Percentiles rank a stretch among this genome's conserved stretches.
Conservation (phyloP, 768 basidiomycete genomes). For the Wakefieldia striispora region DNA sequence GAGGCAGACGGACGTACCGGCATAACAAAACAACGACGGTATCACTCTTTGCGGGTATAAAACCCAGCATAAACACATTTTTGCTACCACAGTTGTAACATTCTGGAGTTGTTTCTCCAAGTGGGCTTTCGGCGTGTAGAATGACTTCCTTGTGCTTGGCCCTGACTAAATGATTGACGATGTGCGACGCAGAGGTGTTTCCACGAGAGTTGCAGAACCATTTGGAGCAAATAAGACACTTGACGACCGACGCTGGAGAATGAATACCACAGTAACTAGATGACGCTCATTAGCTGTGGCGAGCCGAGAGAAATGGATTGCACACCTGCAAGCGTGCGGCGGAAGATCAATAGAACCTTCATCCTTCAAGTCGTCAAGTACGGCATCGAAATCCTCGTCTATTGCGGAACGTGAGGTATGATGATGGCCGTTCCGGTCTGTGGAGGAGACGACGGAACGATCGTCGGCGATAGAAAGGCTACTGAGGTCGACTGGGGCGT, state of each 20-base stretch:
- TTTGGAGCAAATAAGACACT: constrained; percentile 87
- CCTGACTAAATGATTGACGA: constrained; percentile 98
- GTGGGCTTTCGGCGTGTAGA: constrained; percentile 89
- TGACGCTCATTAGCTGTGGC: constrained; percentile 9
- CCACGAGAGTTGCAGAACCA: constrained; percentile 99
- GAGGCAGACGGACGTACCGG: constrained; percentile 53
- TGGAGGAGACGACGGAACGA: constrained; percentile 42
- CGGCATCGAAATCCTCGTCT: constrained; percentile 88
- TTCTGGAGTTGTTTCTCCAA: constrained; percentile 97
- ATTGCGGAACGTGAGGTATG: constrained; percentile 36
- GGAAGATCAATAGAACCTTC: constrained; percentile 77
- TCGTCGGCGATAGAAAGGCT: constrained; percentile 67
- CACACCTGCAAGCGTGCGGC: constrained; percentile 93
- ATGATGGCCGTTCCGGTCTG: constrained; percentile 39
- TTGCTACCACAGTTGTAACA: constrained; percentile 99
- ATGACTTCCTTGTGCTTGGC: constrained; percentile 99
- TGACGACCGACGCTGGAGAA: constrained; percentile 95
- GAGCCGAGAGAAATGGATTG: constrained; percentile 7
- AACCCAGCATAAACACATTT: constrained; percentile 99
- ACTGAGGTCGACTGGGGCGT: constrained; percentile 59
- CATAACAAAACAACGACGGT: constrained; percentile 97
- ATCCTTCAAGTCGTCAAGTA: constrained; percentile 86
- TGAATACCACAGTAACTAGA: constrained; percentile 96
- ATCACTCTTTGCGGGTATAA: constrained; percentile 98
- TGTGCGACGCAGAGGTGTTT: constrained; percentile 97